Evolutionary conservation across 768 basidiomycete genomes (phyloP).

Genomic region (Suillus variegatus): DNA sequence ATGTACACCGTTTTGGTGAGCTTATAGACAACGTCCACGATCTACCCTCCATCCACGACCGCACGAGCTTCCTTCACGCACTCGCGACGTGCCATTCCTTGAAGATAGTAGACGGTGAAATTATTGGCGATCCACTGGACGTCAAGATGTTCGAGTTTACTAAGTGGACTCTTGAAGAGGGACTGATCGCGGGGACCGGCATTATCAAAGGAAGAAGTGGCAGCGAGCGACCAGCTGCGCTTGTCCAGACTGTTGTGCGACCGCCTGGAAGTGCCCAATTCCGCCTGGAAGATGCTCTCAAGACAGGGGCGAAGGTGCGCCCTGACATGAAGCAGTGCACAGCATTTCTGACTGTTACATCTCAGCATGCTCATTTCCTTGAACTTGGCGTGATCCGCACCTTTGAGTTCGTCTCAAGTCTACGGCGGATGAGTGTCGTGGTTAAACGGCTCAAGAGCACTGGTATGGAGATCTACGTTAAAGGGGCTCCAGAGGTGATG

Average conservation of each 20-base stretch:
- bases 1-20: conserved; percentile 81
- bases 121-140: conserved; percentile 96
- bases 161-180: conserved; percentile 94
- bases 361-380: conserved; percentile 92
- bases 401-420: conserved; percentile 93
- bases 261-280: conserved; percentile 94
- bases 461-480: conserved; percentile 98
- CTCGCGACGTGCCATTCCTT: conserved; percentile 96
- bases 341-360: conserved; percentile 5
- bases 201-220: conserved; percentile 67
- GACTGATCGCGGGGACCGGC: conserved; percentile 66
- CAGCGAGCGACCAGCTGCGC: conserved; percentile 71
- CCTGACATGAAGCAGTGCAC: neutral
- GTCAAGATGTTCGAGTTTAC: conserved; percentile 99
- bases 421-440: conserved; percentile 96
- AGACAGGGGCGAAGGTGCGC: conserved; percentile 73
- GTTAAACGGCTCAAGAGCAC: conserved; percentile 92
- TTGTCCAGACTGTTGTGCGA: conserved; percentile 95
- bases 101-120: conserved; percentile 82
- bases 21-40: conserved; percentile 86
- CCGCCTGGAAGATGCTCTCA: conserved; percentile 90
- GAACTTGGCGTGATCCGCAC: conserved; percentile 95
- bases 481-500: conserved; percentile 99
- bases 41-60: conserved; percentile 68
- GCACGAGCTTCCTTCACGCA: conserved; percentile 87